Evolutionary conservation across 192 early-diverging fungal genomes (phyloP).

Genomic region (Coemansia sp.): DNA sequence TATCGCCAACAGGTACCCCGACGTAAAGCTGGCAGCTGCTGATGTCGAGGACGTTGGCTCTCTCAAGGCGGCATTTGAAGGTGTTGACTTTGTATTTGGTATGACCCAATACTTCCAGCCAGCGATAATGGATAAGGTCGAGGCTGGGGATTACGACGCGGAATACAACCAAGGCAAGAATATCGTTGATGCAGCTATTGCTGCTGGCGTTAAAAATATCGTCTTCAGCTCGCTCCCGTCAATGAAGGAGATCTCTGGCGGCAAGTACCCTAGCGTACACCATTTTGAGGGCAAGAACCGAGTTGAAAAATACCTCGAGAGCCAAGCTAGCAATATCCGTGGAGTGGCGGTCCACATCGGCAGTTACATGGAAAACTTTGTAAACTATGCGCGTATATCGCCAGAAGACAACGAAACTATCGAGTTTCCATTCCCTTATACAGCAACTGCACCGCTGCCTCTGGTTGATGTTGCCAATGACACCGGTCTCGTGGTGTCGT

Average conservation of each 20-base stretch:
- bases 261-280: slow-evolving; percentile 17
- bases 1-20: slow-evolving; percentile 15
- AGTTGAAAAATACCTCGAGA: slow-evolving; percentile 12
- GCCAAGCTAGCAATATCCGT: slow-evolving; percentile 1
- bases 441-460: not conserved
- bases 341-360: not conserved
- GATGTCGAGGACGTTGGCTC: slow-evolving; percentile 18
- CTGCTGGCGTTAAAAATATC: slow-evolving; percentile 7
- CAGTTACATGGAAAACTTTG: slow-evolving; percentile 16
- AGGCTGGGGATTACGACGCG: slow-evolving; percentile 2
- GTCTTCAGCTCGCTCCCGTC: slow-evolving; percentile 25
- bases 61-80: slow-evolving; percentile 20
- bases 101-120: slow-evolving; percentile 25
- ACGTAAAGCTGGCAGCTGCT: slow-evolving; percentile 15
- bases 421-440: slow-evolving; percentile 8
- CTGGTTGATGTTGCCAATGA: slow-evolving; percentile 14
- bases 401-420: slow-evolving; percentile 14
- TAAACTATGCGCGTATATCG: slow-evolving; percentile 10
- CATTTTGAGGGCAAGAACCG: slow-evolving; percentile 29
- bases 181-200: slow-evolving; percentile 22
- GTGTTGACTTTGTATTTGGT: slow-evolving; percentile 24
- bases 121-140: not conserved
- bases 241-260: slow-evolving; percentile 15
- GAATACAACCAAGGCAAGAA: slow-evolving; percentile 15
- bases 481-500: slow-evolving; percentile 10